phyloP scores from a whole-genome alignment of 1,284 basidiomycete species.

The Naganishia sp. region DNA sequence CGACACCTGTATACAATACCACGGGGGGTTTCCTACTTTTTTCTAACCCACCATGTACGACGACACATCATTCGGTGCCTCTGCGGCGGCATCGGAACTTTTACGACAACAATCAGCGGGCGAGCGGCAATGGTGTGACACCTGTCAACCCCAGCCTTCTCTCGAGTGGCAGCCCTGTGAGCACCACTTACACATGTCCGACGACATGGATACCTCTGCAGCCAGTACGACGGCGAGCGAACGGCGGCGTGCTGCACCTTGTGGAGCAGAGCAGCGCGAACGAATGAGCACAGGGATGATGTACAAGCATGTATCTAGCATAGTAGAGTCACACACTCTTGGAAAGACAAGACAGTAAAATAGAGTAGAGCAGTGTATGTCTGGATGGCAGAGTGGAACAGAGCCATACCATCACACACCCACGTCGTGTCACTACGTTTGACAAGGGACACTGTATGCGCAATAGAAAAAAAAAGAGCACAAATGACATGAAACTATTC shows the following conservation, averaged over 20 bases:
- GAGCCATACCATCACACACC: too few species aligned
- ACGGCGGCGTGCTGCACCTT: not conserved
- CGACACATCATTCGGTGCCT: not conserved
- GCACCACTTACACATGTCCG: too few species aligned
- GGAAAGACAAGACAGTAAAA: not conserved
- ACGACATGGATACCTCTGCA: too few species aligned
- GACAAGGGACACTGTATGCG: too few species aligned
- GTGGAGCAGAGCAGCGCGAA: not conserved
- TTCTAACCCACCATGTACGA: conserved; percentile 1
- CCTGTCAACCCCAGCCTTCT: too few species aligned
- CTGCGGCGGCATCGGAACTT: too few species aligned
- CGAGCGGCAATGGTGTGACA: too few species aligned
- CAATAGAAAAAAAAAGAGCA: too few species aligned
- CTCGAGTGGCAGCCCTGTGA: too few species aligned
- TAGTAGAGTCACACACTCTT: not conserved
- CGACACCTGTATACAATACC: conserved; percentile 20
- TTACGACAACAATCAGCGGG: conserved; percentile 1
- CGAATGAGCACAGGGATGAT: not conserved
- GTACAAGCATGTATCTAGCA: conserved; percentile 27
- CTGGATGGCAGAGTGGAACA: not conserved
- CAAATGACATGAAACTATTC: too few species aligned
- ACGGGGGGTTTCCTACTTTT: not conserved
- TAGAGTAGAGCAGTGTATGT: conserved; percentile 11
- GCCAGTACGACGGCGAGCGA: not conserved
- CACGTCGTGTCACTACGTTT: too few species aligned